Evolutionary conservation across 108 stramenopile genomes (phyloP).

Genomic region (Pseudonitzschia pungens): DNA sequence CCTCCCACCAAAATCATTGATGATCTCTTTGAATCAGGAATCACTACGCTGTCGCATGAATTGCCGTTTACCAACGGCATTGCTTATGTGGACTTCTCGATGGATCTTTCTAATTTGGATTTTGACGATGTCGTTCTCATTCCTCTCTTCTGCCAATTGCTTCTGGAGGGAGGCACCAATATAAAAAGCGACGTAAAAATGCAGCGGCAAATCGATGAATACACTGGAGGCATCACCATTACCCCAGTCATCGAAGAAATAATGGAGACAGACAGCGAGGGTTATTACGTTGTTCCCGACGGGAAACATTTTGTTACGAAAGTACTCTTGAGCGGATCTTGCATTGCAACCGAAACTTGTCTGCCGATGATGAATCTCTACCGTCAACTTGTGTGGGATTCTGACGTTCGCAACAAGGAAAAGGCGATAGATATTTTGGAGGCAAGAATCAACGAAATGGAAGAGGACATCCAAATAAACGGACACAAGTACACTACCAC

Average conservation of each 20-base stretch:
- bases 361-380: conserved; percentile 69
- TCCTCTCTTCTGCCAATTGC: conserved; percentile 64
- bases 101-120: conserved; percentile 77
- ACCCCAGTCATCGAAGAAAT: conserved; percentile 46
- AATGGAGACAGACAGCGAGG: conserved; percentile 25
- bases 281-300: conserved; percentile 47
- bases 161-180: conserved; percentile 74
- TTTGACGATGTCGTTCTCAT: conserved; percentile 76
- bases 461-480: conserved; percentile 40
- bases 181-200: conserved; percentile 21
- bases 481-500: conserved; percentile 46
- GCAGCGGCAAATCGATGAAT: conserved; percentile 54
- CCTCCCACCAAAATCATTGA: conserved; percentile 57
- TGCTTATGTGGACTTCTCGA: conserved; percentile 79
- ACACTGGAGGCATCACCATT: conserved; percentile 71
- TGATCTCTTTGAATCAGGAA: conserved; percentile 54
- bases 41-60: conserved; percentile 61
- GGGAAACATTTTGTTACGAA: conserved; percentile 71
- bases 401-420: conserved; percentile 45
- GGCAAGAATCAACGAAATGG: conserved; percentile 56
- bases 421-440: conserved; percentile 65
- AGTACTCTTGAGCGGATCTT: conserved; percentile 63
- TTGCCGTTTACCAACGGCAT: conserved; percentile 74
- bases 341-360: conserved; percentile 58
- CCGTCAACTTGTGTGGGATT: conserved; percentile 53